Evolutionary conservation across 306 rosid genomes (phyloP).

Genomic region (Hippophae gyantsensis): DNA sequence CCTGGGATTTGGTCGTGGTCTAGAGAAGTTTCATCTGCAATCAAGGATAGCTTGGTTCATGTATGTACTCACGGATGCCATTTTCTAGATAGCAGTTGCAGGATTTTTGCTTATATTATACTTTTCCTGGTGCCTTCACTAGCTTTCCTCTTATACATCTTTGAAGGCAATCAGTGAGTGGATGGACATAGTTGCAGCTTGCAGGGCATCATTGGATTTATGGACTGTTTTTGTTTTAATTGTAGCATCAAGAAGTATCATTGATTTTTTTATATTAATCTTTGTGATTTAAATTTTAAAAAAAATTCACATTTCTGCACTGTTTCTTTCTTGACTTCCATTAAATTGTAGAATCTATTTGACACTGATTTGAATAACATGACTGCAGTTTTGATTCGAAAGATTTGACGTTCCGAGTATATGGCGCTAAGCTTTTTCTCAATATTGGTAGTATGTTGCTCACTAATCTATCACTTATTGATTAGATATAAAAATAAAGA

Average conservation of each 20-base stretch:
- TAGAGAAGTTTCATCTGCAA: slow-evolving; percentile 23
- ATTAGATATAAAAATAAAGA: no score
- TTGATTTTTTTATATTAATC: slow-evolving; percentile 3
- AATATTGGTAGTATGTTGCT: no score
- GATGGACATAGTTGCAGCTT: slow-evolving; percentile 47
- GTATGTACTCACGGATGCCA: slow-evolving; percentile 39
- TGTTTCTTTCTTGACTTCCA: not conserved
- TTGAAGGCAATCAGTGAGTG: slow-evolving; percentile 16
- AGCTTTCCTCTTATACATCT: slow-evolving; percentile 26
- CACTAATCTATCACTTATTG: no score
- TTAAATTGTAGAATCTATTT: no score
- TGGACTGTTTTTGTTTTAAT: slow-evolving; percentile 14
- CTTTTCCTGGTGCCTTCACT: slow-evolving; percentile 31
- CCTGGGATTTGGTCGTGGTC: slow-evolving; percentile 13
- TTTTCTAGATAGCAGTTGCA: slow-evolving; percentile 38
- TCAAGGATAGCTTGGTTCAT: slow-evolving; percentile 18
- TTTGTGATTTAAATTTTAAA: slow-evolving; percentile 25
- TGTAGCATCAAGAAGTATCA: slow-evolving; percentile 36
- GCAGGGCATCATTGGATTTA: slow-evolving; percentile 29
- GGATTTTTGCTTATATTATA: slow-evolving; percentile 38
- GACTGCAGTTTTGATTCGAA: no score
- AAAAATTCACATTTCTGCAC: slow-evolving; percentile 8
- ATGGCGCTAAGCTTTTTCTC: no score
- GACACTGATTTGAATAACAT: no score
- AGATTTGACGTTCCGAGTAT: no score